Percentiles rank a stretch among this genome's conserved stretches.
phyloP scores from a whole-genome alignment of 148 eudicot species.

The Chenopodium album region DNA sequence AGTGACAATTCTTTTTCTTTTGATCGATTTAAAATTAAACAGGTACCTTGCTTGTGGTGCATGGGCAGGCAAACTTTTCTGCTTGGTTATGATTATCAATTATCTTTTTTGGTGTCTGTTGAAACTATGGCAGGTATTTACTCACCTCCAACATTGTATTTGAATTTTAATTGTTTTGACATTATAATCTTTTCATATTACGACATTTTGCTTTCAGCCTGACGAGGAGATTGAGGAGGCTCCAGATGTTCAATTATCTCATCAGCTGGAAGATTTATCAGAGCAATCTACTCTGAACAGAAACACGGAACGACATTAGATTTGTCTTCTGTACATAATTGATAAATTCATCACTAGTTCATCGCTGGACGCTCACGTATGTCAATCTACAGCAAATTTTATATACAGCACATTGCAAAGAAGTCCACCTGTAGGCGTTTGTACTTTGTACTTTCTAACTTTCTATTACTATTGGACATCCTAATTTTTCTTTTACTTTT shows the following conservation, averaged over 20 bases:
- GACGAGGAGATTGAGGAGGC: slow-evolving; percentile 72
- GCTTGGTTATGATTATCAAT: slow-evolving; percentile 88
- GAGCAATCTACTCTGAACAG: not conserved
- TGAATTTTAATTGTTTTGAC: not conserved
- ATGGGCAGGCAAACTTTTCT: slow-evolving; percentile 97
- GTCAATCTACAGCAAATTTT: not conserved
- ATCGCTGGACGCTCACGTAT: not conserved
- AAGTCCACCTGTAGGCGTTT: not conserved
- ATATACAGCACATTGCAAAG: not conserved
- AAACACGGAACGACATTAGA: slow-evolving; percentile 18
- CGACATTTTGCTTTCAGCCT: slow-evolving; percentile 44
- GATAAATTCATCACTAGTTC: not conserved
- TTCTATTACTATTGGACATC: not conserved
- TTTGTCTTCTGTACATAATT: not conserved
- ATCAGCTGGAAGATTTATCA: slow-evolving; percentile 26
- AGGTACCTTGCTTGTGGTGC: slow-evolving; percentile 90
- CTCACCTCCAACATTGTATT: not conserved
- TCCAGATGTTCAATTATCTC: slow-evolving; percentile 48
- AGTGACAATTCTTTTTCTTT: not conserved
- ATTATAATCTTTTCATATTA: not conserved
- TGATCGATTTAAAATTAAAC: slow-evolving; percentile 17
- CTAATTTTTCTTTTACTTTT: not conserved
- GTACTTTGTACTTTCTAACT: too few relatives aligned
- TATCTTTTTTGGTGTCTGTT: slow-evolving; percentile 73
- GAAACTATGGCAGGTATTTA: slow-evolving; percentile 63